A percentile compares a stretch with the other conserved stretches of the same genome.
These are phyloP conservation scores for Agrocybe pediades DNA, from an alignment of 768 basidiomycete genomes.

Conservation along the genomic window DNA sequence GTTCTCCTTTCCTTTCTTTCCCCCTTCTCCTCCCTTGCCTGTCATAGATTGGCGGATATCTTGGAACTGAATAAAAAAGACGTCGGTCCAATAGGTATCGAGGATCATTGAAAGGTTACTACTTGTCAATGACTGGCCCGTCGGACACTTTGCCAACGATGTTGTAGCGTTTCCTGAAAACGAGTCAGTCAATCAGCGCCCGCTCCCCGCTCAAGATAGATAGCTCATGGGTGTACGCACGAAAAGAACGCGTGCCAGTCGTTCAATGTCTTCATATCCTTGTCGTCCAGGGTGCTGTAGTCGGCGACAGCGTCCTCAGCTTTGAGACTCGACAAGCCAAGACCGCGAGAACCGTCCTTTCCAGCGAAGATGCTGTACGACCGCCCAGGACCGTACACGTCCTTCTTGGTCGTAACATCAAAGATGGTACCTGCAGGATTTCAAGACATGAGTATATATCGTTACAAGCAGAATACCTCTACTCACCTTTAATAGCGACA, in stretches of 20 bases:
- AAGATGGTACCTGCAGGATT: constrained; percentile 74
- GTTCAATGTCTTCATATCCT: constrained; percentile 77
- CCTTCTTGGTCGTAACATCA: constrained; percentile 82
- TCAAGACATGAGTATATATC: not conserved
- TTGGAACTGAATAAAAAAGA: not conserved
- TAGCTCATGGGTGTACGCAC: constrained; percentile 46
- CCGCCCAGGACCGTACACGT: constrained; percentile 85
- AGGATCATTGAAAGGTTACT: not conserved
- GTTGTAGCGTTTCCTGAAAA: constrained; percentile 78
- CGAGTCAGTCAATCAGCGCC: not conserved
- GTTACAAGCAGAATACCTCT: not conserved
- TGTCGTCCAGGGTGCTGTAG: constrained; percentile 72
- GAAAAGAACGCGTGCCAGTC: constrained; percentile 90
- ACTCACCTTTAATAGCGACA: constrained; percentile 87
- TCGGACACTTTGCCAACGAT: constrained; percentile 46
- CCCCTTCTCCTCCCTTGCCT: not conserved
- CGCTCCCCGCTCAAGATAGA: not conserved
- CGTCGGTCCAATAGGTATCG: not conserved
- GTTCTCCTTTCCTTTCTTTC: not conserved
- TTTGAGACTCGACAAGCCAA: constrained; percentile 89
- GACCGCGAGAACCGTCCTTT: constrained; percentile 87
- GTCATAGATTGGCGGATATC: not conserved
- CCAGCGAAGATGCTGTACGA: constrained; percentile 90
- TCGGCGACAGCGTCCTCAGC: constrained; percentile 86
- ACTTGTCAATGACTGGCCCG: constrained; percentile 4